A percentile compares a stretch with the other conserved stretches of the same genome.
phyloP scores from a whole-genome alignment of 2,329 filamentous ascomycete genomes.

The Fusarium albidum region DNA sequence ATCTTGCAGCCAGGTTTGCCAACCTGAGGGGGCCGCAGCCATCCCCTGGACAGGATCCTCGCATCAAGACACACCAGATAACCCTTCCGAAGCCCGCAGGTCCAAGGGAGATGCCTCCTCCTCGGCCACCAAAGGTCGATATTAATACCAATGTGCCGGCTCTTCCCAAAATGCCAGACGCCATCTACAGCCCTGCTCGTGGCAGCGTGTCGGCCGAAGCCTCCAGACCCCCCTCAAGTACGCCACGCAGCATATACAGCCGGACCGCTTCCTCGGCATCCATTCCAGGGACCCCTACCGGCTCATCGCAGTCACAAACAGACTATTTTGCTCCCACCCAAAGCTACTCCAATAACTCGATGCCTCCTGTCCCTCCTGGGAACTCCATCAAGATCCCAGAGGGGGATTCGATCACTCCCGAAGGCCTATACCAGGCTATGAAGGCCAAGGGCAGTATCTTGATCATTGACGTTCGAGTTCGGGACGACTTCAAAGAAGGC shows the following conservation, averaged over 20 bases:
- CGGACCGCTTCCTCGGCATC: slow-evolving; percentile 64
- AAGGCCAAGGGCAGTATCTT: slow-evolving; percentile 68
- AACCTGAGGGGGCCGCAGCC: slow-evolving; percentile 58
- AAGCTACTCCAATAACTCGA: slow-evolving; percentile 37
- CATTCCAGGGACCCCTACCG: slow-evolving; percentile 39
- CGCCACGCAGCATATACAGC: slow-evolving; percentile 69
- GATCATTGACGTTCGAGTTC: slow-evolving; percentile 83
- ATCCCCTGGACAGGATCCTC: slow-evolving; percentile 58
- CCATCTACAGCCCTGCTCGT: slow-evolving; percentile 80
- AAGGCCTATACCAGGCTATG: slow-evolving; percentile 77
- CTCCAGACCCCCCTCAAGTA: slow-evolving; percentile 71
- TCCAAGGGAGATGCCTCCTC: slow-evolving; percentile 62
- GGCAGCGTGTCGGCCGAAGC: slow-evolving; percentile 73
- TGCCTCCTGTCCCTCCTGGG: slow-evolving; percentile 47
- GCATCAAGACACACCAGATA: slow-evolving; percentile 60
- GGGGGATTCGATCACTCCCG: slow-evolving; percentile 68
- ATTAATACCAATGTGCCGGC: slow-evolving; percentile 61
- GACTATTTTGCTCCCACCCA: slow-evolving; percentile 46
- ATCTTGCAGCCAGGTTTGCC: slow-evolving; percentile 65
- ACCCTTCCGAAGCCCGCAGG: slow-evolving; percentile 50
- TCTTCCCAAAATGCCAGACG: slow-evolving; percentile 75
- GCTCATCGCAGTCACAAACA: slow-evolving; percentile 39
- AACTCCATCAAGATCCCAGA: slow-evolving; percentile 59
- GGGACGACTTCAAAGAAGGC: slow-evolving; percentile 84
- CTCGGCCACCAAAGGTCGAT: slow-evolving; percentile 55